phyloP scores from a whole-genome alignment of 1,139 yeast species.

The Insectozyma bohioensis region DNA sequence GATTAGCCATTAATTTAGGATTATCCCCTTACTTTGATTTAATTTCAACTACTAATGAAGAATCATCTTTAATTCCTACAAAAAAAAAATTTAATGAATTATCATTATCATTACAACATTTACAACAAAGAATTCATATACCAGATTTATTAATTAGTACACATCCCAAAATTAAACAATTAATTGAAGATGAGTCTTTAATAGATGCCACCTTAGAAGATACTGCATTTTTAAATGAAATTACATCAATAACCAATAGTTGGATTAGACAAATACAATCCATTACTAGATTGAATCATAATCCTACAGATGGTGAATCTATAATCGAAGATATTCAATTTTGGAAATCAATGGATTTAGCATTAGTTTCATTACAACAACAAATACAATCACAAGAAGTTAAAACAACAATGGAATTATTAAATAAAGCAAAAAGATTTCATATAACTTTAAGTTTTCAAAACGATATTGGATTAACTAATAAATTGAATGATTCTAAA shows the following conservation, averaged over 20 bases:
- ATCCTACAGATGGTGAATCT: conserved; percentile 59
- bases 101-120: conserved; percentile 63
- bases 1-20: conserved; percentile 53
- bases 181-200: conserved; percentile 21
- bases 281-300: conserved; percentile 52
- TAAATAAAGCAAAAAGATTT: conserved; percentile 73
- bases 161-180: conserved; percentile 51
- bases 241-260: conserved; percentile 65
- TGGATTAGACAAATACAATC: conserved; percentile 72
- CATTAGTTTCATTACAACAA: conserved; percentile 53
- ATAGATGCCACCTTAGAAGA: conserved; percentile 39
- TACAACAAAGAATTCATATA: conserved; percentile 66
- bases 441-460: conserved; percentile 74
- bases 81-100: conserved; percentile 70
- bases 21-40: conserved; percentile 41
- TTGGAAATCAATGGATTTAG: conserved; percentile 74
- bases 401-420: conserved; percentile 56
- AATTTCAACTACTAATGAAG: conserved; percentile 17
- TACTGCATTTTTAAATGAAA: conserved; percentile 56
- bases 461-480: conserved; percentile 69
- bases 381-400: conserved; percentile 62
- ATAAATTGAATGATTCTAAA: conserved; percentile 51
- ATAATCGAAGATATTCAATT: conserved; percentile 68
- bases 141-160: conserved; percentile 59
- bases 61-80: conserved; percentile 31